Base-by-base conservation (phyloP, 257 asterid genomes). In the Fraxinus americana region DNA sequence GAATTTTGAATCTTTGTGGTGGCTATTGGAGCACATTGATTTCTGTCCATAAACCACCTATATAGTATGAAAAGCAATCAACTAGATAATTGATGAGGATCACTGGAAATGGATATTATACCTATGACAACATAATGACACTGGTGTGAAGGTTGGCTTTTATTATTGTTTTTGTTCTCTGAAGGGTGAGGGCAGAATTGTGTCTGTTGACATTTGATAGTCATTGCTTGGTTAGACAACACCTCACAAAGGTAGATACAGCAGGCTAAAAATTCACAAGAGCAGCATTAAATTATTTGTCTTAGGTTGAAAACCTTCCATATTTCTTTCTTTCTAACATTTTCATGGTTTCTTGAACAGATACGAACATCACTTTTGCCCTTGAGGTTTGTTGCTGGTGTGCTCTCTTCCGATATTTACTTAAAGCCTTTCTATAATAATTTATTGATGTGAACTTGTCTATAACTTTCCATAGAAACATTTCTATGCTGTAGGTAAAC, bases 381-480 rank as follows among this genome's bases (percentile, higher is more conserved):
- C 21, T 81, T 91, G 86, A 88, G 92, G 86, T 92, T 82, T 87
- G 89, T 84, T 80, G 88, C 92, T 75, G 98, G 97, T 94, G 89
- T 80, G 83, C 70, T 41, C 75, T 79, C 75, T 80, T 79, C 71
- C 72, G 77, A 69, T 21, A 35, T 32, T 41, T 50, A 63, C 17
- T 43, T 54, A 36, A 79, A 78, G 23, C 79, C 27, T 72, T 57
- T 38, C 68, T 41, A n/a, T 75, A 39, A 75, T 66, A 78, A 68
- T 63, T 81, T 50, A n/a, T 57, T 52, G 11, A 67, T 73, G 29
- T 76, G 73, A 61, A 61, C 54, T 57, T 72, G 41, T 72, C 75
- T 70, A 34, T 67, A 41, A 59, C 57, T 70, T 21, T 21, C 17
- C 34, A 54, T 77, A 68, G 70, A 50, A 23, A 43, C 71, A 23